Conservation (phyloP, 2,329 filamentous ascomycete species). For the Hypoxylon sp. region DNA sequence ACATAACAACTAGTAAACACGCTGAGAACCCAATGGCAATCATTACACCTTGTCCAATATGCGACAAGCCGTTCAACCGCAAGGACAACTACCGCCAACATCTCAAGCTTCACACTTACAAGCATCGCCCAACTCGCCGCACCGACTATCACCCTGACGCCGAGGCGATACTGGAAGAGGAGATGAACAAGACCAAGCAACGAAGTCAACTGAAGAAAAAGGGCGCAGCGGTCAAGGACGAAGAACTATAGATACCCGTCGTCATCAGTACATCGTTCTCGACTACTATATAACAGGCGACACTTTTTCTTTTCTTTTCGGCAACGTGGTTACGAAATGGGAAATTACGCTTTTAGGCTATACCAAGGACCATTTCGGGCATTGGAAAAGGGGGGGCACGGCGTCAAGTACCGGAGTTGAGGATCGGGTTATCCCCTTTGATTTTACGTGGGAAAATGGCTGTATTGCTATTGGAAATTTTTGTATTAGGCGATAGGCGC, state of each 20-base stretch:
- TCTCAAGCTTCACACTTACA: constrained; percentile 53
- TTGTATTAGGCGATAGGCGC: constrained; percentile 9
- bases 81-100: constrained; percentile 56
- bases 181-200: constrained; percentile 43
- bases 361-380: constrained; percentile 7
- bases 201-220: constrained; percentile 43
- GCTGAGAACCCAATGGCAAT: constrained; percentile 33
- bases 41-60: constrained; percentile 43
- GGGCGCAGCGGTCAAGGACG: constrained; percentile 5
- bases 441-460: constrained; percentile 7
- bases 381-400: constrained; percentile 23
- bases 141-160: constrained; percentile 50
- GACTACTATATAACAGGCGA: constrained; percentile 14
- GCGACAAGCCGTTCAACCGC: constrained; percentile 52
- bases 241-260: constrained; percentile 24
- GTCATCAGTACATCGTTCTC: constrained; percentile 13
- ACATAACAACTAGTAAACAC: constrained; percentile 49
- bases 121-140: constrained; percentile 49
- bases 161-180: constrained; percentile 40
- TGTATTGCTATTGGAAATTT: constrained; percentile 4
- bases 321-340: constrained; percentile 7
- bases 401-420: constrained; percentile 25
- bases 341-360: constrained; percentile 26
- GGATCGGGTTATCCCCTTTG: constrained; percentile 16
- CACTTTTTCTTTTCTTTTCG: too few species aligned